These are phyloP conservation scores for Stramenopiles sp. DNA, from an alignment of 352 stramenopile species.

Conservation along the genomic window DNA sequence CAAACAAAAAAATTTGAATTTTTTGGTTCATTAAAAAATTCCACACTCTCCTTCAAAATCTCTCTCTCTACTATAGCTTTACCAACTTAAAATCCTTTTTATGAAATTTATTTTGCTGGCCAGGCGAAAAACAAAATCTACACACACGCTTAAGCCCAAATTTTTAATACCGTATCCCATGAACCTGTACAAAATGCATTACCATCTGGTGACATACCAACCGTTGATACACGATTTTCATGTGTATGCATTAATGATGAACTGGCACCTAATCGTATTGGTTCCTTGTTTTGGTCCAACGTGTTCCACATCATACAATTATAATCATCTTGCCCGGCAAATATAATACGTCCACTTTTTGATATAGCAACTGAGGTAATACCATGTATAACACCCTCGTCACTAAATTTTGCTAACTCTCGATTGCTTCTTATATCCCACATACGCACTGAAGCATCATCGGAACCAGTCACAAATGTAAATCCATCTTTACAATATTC, in stretches of 20 bases:
- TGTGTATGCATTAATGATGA: neutral
- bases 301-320: conserved; percentile 19
- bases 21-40: too few relatives aligned
- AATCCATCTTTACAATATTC: conserved; percentile 18
- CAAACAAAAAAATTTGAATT: too few relatives aligned
- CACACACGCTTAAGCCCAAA: neutral
- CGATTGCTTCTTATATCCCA: conserved; percentile 16
- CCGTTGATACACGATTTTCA: neutral
- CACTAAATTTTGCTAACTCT: conserved; percentile 18
- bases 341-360: conserved; percentile 16
- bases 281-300: neutral
- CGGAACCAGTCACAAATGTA: conserved; percentile 19
- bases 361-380: conserved; percentile 20
- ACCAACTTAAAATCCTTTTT: too few relatives aligned
- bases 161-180: conserved; percentile 6
- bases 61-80: too few relatives aligned
- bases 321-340: conserved; percentile 21
- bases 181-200: conserved; percentile 1
- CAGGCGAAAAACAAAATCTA: too few relatives aligned
- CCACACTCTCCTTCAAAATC: too few relatives aligned
- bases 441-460: conserved; percentile 18
- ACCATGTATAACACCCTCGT: conserved; percentile 11
- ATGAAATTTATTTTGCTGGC: too few relatives aligned
- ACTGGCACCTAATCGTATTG: neutral
- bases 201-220: neutral